A percentile compares a stretch with the other conserved stretches of the same genome.
phyloP scores from a whole-genome alignment of 305 asterid genomes.

The Ilex paraguariensis region DNA sequence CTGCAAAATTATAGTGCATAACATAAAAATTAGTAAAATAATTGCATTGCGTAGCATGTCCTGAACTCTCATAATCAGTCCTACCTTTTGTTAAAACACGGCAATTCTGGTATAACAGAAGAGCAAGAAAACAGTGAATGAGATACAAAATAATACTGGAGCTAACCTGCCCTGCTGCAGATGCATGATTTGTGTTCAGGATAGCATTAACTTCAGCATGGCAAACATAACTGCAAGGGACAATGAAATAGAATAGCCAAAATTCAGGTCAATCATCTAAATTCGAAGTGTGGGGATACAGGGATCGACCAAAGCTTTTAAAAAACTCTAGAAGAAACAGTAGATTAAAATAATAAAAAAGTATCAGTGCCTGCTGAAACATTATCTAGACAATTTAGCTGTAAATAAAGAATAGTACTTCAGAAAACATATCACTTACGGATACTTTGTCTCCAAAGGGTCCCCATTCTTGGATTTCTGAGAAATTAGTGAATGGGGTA shows the following conservation, averaged over 20 bases:
- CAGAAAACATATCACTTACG: conserved; percentile 41
- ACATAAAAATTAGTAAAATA: conserved; percentile 12
- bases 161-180: conserved; percentile 93
- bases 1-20: conserved; percentile 36
- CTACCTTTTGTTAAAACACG: too few species aligned
- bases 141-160: conserved; percentile 4
- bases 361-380: not conserved
- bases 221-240: conserved; percentile 65
- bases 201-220: conserved; percentile 98
- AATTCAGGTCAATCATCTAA: too few species aligned
- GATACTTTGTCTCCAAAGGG: conserved; percentile 87
- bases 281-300: too few species aligned
- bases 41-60: not conserved
- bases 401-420: not conserved
- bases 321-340: not conserved
- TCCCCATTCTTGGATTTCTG: conserved; percentile 85
- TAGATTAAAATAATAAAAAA: not conserved
- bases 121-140: conserved; percentile 10
- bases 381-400: not conserved
- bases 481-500: conserved; percentile 19
- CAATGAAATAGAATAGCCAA: not conserved
- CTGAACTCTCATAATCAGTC: too few species aligned
- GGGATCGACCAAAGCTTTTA: too few species aligned
- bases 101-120: too few species aligned
- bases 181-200: conserved; percentile 87